Percentiles rank a stretch among this genome's conserved stretches.
These are phyloP conservation scores for Termitomyces sp. DNA, from an alignment of 768 basidiomycete species.

Conservation along the genomic window DNA sequence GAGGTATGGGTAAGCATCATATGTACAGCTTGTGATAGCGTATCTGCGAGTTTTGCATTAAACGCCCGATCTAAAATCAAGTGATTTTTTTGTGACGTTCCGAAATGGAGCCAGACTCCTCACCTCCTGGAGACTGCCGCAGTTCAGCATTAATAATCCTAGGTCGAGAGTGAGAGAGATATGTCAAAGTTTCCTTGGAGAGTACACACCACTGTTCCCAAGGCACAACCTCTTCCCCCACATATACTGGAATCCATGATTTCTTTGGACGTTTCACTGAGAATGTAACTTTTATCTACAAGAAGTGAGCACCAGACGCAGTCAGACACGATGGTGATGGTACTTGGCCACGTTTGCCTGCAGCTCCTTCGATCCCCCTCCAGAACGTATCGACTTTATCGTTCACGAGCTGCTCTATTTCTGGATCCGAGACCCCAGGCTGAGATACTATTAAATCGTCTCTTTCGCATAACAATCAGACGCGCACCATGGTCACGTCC, in stretches of 20 bases:
- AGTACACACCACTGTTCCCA: constrained; percentile 77
- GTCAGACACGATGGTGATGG: background rate
- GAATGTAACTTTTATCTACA: constrained; percentile 65
- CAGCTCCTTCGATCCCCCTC: constrained; percentile 63
- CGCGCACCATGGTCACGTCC: constrained; percentile 76
- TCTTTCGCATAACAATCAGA: too few relatives aligned
- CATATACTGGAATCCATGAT: constrained; percentile 68
- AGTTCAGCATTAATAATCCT: constrained; percentile 82
- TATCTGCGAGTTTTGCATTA: constrained; percentile 49
- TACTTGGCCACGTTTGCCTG: constrained; percentile 67
- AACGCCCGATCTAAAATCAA: constrained; percentile 38
- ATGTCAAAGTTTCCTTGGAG: background rate
- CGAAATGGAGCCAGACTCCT: constrained; percentile 26
- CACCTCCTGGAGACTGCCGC: constrained; percentile 60
- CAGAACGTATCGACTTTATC: constrained; percentile 77
- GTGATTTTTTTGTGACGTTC: background rate
- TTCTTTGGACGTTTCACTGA: constrained; percentile 75
- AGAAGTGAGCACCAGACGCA: background rate
- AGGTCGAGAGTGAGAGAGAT: background rate
- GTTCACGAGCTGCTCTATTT: constrained; percentile 64
- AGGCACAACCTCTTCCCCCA: constrained; percentile 75
- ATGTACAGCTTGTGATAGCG: constrained; percentile 59
- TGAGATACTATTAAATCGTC: constrained; percentile 16
- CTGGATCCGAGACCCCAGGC: constrained; percentile 75
- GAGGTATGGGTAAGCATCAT: constrained; percentile 75